phyloP scores from a whole-genome alignment of 164 flowering plant genomes.

The Liriodendron chinense region DNA sequence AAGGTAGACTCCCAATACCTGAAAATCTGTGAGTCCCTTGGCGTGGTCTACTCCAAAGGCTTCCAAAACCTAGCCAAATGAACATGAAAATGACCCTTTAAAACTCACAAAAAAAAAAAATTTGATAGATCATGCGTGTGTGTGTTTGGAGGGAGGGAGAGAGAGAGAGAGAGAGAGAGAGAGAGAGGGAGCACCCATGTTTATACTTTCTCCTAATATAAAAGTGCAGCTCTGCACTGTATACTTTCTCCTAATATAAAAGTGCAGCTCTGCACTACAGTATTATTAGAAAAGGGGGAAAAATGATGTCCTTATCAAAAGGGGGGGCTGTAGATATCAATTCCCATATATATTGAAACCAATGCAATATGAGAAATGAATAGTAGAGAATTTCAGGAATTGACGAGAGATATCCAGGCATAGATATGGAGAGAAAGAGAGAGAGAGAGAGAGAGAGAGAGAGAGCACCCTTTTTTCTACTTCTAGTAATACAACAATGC shows the following conservation, averaged over 20 bases:
- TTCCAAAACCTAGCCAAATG: slow-evolving; percentile 63
- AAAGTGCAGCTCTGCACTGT: background rate
- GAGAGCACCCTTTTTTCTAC: background rate
- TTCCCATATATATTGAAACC: background rate
- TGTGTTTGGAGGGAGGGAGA: too few species aligned
- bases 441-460: background rate
- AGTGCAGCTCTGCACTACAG: background rate
- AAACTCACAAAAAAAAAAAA: background rate
- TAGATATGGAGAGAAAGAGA: background rate
- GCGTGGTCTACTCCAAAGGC: slow-evolving; percentile 76
- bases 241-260: too few species aligned
- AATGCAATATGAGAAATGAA: background rate
- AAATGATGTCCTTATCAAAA: too few species aligned
- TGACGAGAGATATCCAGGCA: background rate
- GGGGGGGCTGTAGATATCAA: background rate
- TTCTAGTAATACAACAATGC: too few species aligned
- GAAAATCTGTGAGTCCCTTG: slow-evolving; percentile 72
- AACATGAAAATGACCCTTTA: background rate
- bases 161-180: too few species aligned
- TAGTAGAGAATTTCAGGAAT: background rate
- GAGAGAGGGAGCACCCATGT: background rate
- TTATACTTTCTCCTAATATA: too few species aligned
- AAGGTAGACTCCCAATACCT: slow-evolving; percentile 37
- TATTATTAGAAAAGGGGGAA: too few species aligned
- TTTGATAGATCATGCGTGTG: too few species aligned